These are phyloP conservation scores for Eucalyptus cloeziana DNA, from an alignment of 345 rosid species.

Conservation along the genomic window DNA sequence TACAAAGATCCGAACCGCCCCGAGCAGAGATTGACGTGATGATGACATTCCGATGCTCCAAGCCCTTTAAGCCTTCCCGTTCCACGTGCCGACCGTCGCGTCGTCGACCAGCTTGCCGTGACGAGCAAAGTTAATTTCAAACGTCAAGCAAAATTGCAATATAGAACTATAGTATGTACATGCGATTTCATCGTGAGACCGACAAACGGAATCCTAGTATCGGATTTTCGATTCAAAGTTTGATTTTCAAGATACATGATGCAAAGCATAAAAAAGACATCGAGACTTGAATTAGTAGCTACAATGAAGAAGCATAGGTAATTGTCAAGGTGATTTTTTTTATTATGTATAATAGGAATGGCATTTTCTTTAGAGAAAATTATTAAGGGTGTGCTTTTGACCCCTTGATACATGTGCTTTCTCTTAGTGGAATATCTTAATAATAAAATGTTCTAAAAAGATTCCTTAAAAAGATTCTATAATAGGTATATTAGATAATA, in stretches of 20 bases:
- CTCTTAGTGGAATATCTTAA: not conserved
- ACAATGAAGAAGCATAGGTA: not conserved
- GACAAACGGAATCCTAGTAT: too few relatives aligned
- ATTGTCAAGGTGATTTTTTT: not conserved
- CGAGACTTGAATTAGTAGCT: too few relatives aligned
- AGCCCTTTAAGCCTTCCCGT: not conserved
- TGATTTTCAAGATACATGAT: not conserved
- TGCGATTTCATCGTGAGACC: not conserved
- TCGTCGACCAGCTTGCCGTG: not conserved
- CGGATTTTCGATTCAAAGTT: not conserved
- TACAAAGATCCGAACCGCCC: not conserved
- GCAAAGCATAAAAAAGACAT: too few relatives aligned
- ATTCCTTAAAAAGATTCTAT: not conserved
- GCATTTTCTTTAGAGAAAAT: not conserved
- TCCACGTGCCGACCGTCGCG: not conserved
- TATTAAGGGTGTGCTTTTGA: not conserved
- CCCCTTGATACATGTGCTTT: not conserved
- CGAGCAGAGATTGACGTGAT: not conserved
- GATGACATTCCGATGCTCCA: not conserved
- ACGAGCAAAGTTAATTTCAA: not conserved
- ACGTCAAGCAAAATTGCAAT: not conserved
- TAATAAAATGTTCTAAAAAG: not conserved
- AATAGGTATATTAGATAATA: too few relatives aligned
- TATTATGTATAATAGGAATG: not conserved
- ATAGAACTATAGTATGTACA: too few relatives aligned